A percentile compares a stretch with the other conserved stretches of the same genome.
These are phyloP conservation scores for Pirum gemmata DNA, from an alignment of 78 protist genomes.

Conservation along the genomic window DNA sequence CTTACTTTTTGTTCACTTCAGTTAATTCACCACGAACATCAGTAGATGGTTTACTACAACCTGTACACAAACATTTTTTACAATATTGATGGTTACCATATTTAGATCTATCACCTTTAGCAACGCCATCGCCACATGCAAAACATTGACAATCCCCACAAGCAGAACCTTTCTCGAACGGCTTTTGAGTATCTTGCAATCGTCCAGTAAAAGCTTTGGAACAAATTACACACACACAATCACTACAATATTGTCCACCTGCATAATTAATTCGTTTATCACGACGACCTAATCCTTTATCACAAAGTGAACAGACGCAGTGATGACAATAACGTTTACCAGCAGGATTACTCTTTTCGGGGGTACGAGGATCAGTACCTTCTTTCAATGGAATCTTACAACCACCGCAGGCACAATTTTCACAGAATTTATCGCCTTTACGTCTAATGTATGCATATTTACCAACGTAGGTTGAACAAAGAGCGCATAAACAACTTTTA, in stretches of 20 bases:
- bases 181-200: too few relatives aligned
- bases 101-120: not conserved
- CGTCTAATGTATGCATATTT: not conserved
- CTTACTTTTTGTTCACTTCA: not conserved
- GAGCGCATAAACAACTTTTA: conserved; percentile 14
- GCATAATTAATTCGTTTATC: conserved; percentile 9
- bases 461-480: conserved; percentile 19
- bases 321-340: not conserved
- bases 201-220: conserved; percentile 3
- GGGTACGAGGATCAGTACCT: not conserved
- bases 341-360: not conserved
- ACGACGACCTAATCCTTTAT: not conserved
- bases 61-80: conserved; percentile 29
- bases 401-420: conserved; percentile 20
- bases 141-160: not conserved
- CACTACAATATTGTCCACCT: not conserved
- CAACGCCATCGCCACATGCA: not conserved
- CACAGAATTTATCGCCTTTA: conserved; percentile 31
- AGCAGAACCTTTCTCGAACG: not conserved
- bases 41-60: conserved; percentile 1
- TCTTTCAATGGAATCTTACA: conserved; percentile 32
- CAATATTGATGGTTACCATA: conserved; percentile 6
- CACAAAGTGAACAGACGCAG: not conserved
- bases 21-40: not conserved
- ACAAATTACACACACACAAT: conserved; percentile 5